Evolutionary conservation across 2,329 filamentous ascomycete genomes (phyloP), one percentile per base, ranked within the genome.

Genomic region (Paecilomyces formosus): DNA sequence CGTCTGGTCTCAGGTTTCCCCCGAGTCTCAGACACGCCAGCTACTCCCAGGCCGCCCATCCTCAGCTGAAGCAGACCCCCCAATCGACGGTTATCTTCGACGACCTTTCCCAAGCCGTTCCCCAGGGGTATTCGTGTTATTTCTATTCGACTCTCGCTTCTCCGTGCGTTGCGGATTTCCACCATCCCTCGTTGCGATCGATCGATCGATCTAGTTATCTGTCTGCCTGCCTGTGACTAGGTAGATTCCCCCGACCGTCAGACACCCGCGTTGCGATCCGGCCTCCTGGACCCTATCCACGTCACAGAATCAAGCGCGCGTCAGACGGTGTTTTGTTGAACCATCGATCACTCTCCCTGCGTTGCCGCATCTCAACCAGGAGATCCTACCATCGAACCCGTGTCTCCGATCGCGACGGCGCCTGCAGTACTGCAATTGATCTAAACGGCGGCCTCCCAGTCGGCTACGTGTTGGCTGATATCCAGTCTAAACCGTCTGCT

Each of bases 401-500:
- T 11, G 9, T 52, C 21, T 28, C 12, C 22, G 50, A 24, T 52
- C 50, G 50, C 22, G 26, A 52, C 50, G 39, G 50, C 28, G 50
- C 26, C 50, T 52, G 21, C 50, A 11, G 8, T 52, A 28, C 26
- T 7, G 21, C 50, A 24, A 52, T 52, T 52, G 50, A 52, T 18
- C 50, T 52, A 22, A 28, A 11, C 50, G 50, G 50, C 28, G 50
- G 22, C 50, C 53, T 54, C 18, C 18, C 26, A n/a, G 53, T 35
- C 53, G 30, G 28, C 53, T 28, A 31, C 53, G 53, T 54, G 53
- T 54, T 22, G 53, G 15, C 26, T 54, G 18, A n/a, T 28, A 52
- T 28, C 26, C 50, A 22, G 57, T 58, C 33, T 50, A 53, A 54
- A 57, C 58, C 35, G 13, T 22, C 53, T 51, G 51, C 28, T 49